A percentile compares a stretch with the other conserved stretches of the same genome.
Evolutionary conservation across 2,329 filamentous ascomycete species (phyloP).

Genomic region (Pleoardoris graminearum): DNA sequence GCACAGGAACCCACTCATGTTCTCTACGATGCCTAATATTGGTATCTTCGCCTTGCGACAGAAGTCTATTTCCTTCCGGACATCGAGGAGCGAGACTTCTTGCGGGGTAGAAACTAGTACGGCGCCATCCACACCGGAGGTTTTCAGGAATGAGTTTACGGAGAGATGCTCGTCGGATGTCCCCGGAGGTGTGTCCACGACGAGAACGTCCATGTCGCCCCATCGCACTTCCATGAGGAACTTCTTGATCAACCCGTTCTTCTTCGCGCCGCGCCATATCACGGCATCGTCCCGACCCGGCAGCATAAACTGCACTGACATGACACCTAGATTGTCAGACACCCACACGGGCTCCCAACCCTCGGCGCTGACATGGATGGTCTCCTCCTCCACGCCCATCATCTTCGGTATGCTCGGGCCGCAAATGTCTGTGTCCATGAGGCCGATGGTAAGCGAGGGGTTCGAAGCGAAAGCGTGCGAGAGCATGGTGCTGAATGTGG

Average conservation of each 20-base stretch:
- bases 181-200: slow-evolving; percentile 94
- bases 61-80: slow-evolving; percentile 97
- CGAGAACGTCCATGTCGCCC: slow-evolving; percentile 89
- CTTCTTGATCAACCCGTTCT: slow-evolving; percentile 97
- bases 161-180: slow-evolving; percentile 95
- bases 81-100: slow-evolving; percentile 88
- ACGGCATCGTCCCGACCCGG: slow-evolving; percentile 91
- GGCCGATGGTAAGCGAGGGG: slow-evolving; percentile 76
- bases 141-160: slow-evolving; percentile 88
- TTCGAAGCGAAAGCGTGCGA: slow-evolving; percentile 87
- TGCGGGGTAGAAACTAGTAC: slow-evolving; percentile 94
- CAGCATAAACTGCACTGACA: slow-evolving; percentile 98
- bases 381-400: slow-evolving; percentile 95
- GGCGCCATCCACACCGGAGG: slow-evolving; percentile 89
- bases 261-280: slow-evolving; percentile 97
- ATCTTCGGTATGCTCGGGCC: slow-evolving; percentile 97
- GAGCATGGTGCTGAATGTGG: slow-evolving; percentile 86
- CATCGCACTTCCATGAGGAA: slow-evolving; percentile 98
- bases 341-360: slow-evolving; percentile 98
- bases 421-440: slow-evolving; percentile 99
- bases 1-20: slow-evolving; percentile 97
- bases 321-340: slow-evolving; percentile 87
- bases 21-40: slow-evolving; percentile 89
- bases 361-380: slow-evolving; percentile 83
- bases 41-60: slow-evolving; percentile 91